phyloP scores from a whole-genome alignment of 257 asterid genomes.

The Misopates orontium region DNA sequence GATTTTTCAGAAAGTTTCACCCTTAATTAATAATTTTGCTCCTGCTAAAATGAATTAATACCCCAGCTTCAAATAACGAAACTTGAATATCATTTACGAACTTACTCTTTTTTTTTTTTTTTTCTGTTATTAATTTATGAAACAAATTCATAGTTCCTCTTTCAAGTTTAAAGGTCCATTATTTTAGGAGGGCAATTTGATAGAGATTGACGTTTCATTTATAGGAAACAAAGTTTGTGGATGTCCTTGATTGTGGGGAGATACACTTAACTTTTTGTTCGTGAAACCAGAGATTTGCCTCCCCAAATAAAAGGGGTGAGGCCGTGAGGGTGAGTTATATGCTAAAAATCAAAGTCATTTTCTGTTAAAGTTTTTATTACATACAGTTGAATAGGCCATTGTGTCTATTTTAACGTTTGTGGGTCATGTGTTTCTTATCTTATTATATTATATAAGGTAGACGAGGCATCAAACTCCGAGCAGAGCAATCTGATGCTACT shows the following conservation, averaged over 20 bases:
- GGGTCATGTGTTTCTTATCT: slow-evolving; percentile 43
- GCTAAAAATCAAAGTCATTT: slow-evolving; percentile 40
- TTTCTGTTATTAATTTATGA: no score
- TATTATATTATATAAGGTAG: slow-evolving; percentile 32
- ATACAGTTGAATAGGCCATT: slow-evolving; percentile 31
- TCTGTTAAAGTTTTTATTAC: slow-evolving; percentile 24
- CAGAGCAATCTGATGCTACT: slow-evolving; percentile 42
- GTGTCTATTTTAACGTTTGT: slow-evolving; percentile 28
- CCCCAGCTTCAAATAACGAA: no score
- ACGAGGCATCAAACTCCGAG: slow-evolving; percentile 46
- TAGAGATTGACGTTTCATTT: no score
- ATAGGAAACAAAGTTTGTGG: slow-evolving; percentile 25
- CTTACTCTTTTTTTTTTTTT: no score
- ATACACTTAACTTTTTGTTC: slow-evolving; percentile 6
- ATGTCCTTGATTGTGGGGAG: slow-evolving; percentile 37
- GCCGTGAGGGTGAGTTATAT: not conserved
- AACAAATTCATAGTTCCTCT: no score
- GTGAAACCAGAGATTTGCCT: slow-evolving; percentile 28
- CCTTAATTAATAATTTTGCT: no score
- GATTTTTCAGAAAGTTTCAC: no score
- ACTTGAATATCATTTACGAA: no score
- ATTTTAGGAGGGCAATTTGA: no score
- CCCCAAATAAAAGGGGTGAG: slow-evolving; percentile 21
- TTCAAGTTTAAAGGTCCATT: no score
- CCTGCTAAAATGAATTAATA: no score